Conservation (phyloP, 331 rosid genomes). For the Phaseolus coccineus region DNA sequence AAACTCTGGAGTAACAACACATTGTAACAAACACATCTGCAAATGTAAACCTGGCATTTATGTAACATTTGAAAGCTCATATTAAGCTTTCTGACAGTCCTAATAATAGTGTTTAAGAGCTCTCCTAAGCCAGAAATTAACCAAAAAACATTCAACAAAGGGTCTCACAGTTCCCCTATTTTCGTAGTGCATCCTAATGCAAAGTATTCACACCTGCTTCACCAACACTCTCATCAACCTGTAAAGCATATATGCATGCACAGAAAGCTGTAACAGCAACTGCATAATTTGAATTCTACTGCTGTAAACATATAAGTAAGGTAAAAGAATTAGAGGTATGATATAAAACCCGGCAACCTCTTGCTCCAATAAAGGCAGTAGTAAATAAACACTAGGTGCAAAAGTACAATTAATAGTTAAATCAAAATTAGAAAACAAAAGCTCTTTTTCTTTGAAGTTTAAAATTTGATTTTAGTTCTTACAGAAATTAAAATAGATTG, state of each 20-base stretch:
- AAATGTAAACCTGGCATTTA: conserved; percentile 48
- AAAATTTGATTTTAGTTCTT: not conserved
- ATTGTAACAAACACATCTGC: conserved; percentile 50
- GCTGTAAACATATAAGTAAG: too few relatives aligned
- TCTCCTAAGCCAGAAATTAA: conserved; percentile 46
- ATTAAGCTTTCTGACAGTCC: conserved; percentile 52
- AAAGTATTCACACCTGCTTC: conserved; percentile 38
- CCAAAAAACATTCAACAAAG: conserved; percentile 43
- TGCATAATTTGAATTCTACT: too few relatives aligned
- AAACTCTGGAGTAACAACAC: conserved; percentile 43
- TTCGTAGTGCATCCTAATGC: conserved; percentile 39
- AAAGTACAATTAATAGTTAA: too few relatives aligned
- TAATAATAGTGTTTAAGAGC: conserved; percentile 51
- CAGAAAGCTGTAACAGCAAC: conserved; percentile 13
- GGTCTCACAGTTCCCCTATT: conserved; percentile 43
- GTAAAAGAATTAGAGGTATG: too few relatives aligned
- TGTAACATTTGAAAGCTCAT: conserved; percentile 49
- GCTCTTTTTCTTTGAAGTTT: not conserved
- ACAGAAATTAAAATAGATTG: not conserved
- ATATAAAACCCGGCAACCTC: too few relatives aligned
- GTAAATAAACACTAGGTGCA: too few relatives aligned
- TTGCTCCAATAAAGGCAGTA: too few relatives aligned
- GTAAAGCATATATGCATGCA: conserved; percentile 6
- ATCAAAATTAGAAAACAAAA: not conserved
- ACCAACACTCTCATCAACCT: conserved; percentile 49